A percentile compares a stretch with the other conserved stretches of the same genome.
Evolutionary conservation across 2,329 filamentous ascomycete species (phyloP).

Genomic region (Penicillium sp.): DNA sequence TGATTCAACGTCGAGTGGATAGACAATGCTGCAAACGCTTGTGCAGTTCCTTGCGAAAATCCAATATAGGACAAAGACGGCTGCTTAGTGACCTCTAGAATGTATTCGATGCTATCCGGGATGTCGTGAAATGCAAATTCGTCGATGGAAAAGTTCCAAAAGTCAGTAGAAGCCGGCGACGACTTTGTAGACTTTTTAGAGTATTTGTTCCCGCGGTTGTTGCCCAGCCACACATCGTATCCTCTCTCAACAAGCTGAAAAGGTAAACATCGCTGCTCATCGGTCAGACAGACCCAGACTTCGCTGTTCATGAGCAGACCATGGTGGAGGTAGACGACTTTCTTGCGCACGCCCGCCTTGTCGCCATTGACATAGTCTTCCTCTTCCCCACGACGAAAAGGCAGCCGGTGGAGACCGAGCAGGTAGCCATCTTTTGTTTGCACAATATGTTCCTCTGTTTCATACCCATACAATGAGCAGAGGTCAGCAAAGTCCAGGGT

Average conservation of each 20-base stretch:
- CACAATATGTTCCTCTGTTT: constrained; percentile 92
- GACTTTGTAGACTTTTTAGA: constrained; percentile 84
- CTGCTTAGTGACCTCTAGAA: constrained; percentile 77
- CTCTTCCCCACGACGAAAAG: constrained; percentile 78
- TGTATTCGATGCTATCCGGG: constrained; percentile 88
- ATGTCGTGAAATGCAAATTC: constrained; percentile 98
- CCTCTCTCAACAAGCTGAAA: constrained; percentile 86
- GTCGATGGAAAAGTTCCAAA: constrained; percentile 99
- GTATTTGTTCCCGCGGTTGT: constrained; percentile 98
- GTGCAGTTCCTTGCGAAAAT: constrained; percentile 94
- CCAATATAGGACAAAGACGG: constrained; percentile 89
- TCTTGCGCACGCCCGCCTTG: constrained; percentile 66
- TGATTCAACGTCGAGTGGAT: constrained; percentile 90
- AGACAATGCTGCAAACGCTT: constrained; percentile 89
- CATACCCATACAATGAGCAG: constrained; percentile 87
- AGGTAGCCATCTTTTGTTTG: constrained; percentile 93
- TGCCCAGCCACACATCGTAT: constrained; percentile 96
- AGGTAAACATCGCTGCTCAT: constrained; percentile 78
- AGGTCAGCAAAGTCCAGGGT: constrained; percentile 90
- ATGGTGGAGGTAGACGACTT: constrained; percentile 90
- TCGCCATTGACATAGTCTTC: constrained; percentile 69
- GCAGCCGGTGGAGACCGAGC: constrained; percentile 81
- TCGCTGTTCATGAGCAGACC: constrained; percentile 98
- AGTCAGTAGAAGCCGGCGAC: constrained; percentile 69
- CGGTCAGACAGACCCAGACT: constrained; percentile 92